These are phyloP conservation scores for Erodium maritimum DNA, from an alignment of 345 rosid species.

Conservation along the genomic window DNA sequence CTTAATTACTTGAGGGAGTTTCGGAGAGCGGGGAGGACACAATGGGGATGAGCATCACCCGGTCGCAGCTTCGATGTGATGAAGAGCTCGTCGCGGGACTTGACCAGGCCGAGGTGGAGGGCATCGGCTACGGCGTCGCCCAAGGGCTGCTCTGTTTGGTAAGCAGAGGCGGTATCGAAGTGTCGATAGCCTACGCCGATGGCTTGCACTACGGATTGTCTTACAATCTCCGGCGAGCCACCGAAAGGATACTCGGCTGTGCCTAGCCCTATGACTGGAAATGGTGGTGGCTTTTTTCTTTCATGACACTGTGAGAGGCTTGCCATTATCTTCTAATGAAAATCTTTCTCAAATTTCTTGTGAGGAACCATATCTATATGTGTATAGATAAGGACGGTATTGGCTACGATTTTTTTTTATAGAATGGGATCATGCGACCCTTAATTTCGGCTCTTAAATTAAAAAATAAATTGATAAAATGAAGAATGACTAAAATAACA, in stretches of 20 bases:
- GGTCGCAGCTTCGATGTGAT: conserved; percentile 19
- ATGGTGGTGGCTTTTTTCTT: too few relatives aligned
- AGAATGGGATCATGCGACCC: too few relatives aligned
- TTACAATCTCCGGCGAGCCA: neutral
- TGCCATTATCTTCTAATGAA: too few relatives aligned
- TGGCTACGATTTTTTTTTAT: too few relatives aligned
- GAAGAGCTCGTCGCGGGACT: conserved; percentile 16
- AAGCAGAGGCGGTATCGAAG: conserved; percentile 7
- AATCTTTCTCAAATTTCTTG: too few relatives aligned
- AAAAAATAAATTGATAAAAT: too few relatives aligned
- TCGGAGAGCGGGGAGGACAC: conserved; percentile 9
- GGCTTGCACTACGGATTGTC: conserved; percentile 6
- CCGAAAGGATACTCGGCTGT: conserved; percentile 13
- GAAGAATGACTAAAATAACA: too few relatives aligned
- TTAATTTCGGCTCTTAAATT: too few relatives aligned
- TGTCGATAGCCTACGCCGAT: conserved; percentile 13
- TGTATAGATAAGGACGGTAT: too few relatives aligned
- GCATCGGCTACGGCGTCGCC: conserved; percentile 14
- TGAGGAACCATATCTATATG: too few relatives aligned
- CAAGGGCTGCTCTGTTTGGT: conserved; percentile 7
- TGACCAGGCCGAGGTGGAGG: conserved; percentile 8
- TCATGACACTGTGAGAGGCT: too few relatives aligned
- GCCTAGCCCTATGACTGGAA: conserved; percentile 17
- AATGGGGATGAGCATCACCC: conserved; percentile 4
- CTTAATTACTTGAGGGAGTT: conserved; percentile 15